Base-by-base conservation (phyloP, 2,329 filamentous ascomycete species). In the Fusarium humuli region DNA sequence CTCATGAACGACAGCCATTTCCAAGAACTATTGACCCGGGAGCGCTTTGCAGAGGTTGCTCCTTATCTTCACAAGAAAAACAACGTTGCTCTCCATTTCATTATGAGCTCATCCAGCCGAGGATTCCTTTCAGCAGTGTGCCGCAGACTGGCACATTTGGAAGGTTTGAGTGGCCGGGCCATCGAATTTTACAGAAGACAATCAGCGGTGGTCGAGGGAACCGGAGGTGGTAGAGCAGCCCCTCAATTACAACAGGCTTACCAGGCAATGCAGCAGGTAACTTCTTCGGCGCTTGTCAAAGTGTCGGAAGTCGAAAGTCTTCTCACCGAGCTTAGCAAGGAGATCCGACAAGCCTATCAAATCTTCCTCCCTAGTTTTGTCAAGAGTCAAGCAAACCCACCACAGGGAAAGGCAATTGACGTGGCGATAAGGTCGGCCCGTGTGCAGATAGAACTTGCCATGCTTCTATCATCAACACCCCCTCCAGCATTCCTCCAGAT, bases 61-160 rank as follows among this genome's bases (percentile, higher is more conserved):
- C 73, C 78, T 3, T 87, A 89, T 68, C 79, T 91, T 10, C 83
- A 85, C 14, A 78, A 82, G 40, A 84, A 83, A 47, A 87, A 89
- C 69, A 85, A 89, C 45, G 83, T 90, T 37, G 83, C 87, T 3
- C 79, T 91, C 13, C 88, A 91, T 69, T 80, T 91, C 46, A 77
- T 96, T 22, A 86, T 97, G 30, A 92, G 90, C 74, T 94, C 92
- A 30, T 89, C 91, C 55, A 91, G 91, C 13, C 88, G 94, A 14
- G 88, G 89, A 22, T 91, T 95, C 68, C 83, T 97, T 23, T 88
- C 88, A 27, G 89, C 91, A 30, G 84, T 90, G 49, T 92, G 89
- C 77, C 89, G 89, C 42, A 87, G 90, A 30, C 83, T 94, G 23
- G 79, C 81, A 6, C 86, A 89, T 67, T 81, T 92, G 69, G 84